phyloP scores from a whole-genome alignment of 2,329 filamentous ascomycete genomes.

The Reticulascus tulasneorum region DNA sequence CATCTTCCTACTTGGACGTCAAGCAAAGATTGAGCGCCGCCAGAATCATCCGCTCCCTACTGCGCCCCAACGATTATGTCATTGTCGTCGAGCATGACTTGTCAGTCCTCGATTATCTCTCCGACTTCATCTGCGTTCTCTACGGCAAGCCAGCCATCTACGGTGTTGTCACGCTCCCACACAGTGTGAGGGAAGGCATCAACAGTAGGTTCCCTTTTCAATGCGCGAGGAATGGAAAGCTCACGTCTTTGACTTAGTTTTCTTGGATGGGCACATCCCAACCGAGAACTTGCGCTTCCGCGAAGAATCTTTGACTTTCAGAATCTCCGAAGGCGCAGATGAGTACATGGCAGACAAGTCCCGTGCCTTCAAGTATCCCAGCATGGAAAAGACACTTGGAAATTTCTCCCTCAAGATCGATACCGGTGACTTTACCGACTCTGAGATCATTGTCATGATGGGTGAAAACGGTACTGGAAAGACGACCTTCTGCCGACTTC shows the following conservation, averaged over 20 bases:
- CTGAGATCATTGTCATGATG: conserved; percentile 99
- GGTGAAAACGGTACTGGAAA: conserved; percentile 99
- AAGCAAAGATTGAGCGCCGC: conserved; percentile 96
- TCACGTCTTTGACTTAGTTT: too few species aligned
- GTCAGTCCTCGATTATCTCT: conserved; percentile 96
- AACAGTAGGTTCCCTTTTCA: too few species aligned
- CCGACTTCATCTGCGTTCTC: conserved; percentile 95
- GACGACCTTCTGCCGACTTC: conserved; percentile 96
- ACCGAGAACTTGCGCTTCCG: conserved; percentile 98
- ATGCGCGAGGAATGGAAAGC: too few species aligned
- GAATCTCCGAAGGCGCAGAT: conserved; percentile 83
- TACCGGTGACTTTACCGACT: conserved; percentile 86
- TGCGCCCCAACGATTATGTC: conserved; percentile 87
- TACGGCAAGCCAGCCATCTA: conserved; percentile 96
- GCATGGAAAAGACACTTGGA: conserved; percentile 90
- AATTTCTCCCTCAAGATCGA: conserved; percentile 83
- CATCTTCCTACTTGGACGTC: conserved; percentile 97
- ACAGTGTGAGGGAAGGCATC: conserved; percentile 97
- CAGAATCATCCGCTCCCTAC: conserved; percentile 84
- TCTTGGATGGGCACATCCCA: conserved; percentile 95
- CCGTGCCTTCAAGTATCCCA: conserved; percentile 81
- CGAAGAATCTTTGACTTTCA: conserved; percentile 94
- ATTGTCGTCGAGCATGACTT: conserved; percentile 99
- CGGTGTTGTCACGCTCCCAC: conserved; percentile 92
- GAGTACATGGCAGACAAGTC: conserved; percentile 82